Percentiles rank a stretch among this genome's conserved stretches.
Evolutionary conservation across 768 basidiomycete species (phyloP).

Genomic region (Lepiota venenata): DNA sequence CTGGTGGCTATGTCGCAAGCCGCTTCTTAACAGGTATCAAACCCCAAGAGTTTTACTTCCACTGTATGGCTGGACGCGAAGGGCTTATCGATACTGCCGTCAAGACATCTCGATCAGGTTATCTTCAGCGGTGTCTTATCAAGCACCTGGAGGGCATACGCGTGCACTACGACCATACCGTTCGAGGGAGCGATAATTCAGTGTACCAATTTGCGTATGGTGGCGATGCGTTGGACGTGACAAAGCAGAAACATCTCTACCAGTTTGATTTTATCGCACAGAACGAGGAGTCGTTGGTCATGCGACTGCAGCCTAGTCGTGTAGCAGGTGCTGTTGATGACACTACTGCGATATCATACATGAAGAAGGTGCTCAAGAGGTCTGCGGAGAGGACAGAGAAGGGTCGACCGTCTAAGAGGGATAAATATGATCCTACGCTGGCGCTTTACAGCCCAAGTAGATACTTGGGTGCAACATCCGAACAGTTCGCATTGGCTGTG

Average conservation of each 20-base stretch:
- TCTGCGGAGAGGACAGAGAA: conserved; percentile 42
- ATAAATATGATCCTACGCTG: conserved; percentile 68
- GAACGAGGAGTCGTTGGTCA: conserved; percentile 78
- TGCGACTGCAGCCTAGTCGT: conserved; percentile 60
- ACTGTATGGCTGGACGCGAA: conserved; percentile 99
- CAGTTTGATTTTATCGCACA: conserved; percentile 92
- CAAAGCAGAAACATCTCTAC: conserved; percentile 92
- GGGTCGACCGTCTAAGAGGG: conserved; percentile 44
- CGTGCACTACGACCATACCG: conserved; percentile 97
- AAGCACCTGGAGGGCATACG: conserved; percentile 97
- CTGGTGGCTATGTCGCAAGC: conserved; percentile 97
- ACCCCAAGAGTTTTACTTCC: conserved; percentile 99
- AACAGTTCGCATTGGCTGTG: conserved; percentile 81
- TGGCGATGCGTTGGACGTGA: conserved; percentile 94
- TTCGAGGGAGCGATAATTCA: conserved; percentile 91
- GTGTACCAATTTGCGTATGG: conserved; percentile 97
- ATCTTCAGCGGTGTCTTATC: conserved; percentile 96
- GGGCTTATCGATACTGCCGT: conserved; percentile 99
- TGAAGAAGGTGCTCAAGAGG: conserved; percentile 88
- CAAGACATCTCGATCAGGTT: conserved; percentile 97
- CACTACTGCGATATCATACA: conserved; percentile 66
- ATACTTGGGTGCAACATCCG: conserved; percentile 88
- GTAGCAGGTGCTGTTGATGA: conserved; percentile 60
- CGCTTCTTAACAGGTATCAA: conserved; percentile 98
- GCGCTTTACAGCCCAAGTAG: conserved; percentile 74